Conservation (phyloP, 345 rosid genomes). For the Pugionium dolabratum region DNA sequence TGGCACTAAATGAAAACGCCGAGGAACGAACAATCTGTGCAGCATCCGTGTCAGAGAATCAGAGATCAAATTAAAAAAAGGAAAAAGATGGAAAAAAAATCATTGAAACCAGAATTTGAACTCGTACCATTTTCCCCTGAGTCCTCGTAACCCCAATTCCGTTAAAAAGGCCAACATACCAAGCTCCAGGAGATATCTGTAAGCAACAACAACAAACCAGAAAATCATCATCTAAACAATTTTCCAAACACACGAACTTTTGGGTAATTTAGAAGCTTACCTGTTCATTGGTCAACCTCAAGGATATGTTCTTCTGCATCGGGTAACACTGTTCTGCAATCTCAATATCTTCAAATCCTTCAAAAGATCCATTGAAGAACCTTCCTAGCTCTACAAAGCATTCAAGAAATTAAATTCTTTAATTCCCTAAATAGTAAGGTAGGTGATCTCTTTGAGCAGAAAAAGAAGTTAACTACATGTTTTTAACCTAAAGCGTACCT, state of each 20-base stretch:
- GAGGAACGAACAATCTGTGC: slow-evolving; percentile 77
- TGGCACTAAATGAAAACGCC: slow-evolving; percentile 73
- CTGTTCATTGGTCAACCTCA: slow-evolving; percentile 84
- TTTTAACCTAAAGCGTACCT: slow-evolving; percentile 50
- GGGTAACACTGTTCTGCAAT: slow-evolving; percentile 78
- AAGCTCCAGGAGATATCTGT: slow-evolving; percentile 87
- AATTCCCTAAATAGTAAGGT: slow-evolving; percentile 18
- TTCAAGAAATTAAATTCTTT: slow-evolving; percentile 6
- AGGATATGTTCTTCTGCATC: slow-evolving; percentile 66
- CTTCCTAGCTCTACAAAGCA: slow-evolving; percentile 44
- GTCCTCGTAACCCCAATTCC: slow-evolving; percentile 85
- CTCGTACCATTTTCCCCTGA: slow-evolving; percentile 85
- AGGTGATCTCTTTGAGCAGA: slow-evolving; percentile 8
- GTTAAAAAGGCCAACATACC: slow-evolving; percentile 90
- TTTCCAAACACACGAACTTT: background rate
- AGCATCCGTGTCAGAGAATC: slow-evolving; percentile 36
- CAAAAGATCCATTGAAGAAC: slow-evolving; percentile 59
- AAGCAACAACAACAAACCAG: slow-evolving; percentile 18
- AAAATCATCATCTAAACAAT: slow-evolving; percentile 4
- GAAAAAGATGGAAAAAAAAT: background rate
- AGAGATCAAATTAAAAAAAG: slow-evolving; percentile 9
- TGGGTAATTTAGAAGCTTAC: slow-evolving; percentile 37
- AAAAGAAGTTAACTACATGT: slow-evolving; percentile 11
- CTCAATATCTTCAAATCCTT: slow-evolving; percentile 51
- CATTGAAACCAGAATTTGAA: background rate